Conservation (phyloP, 371 early-diverging fungal species). For the Dinochytrium kinnereticum region DNA sequence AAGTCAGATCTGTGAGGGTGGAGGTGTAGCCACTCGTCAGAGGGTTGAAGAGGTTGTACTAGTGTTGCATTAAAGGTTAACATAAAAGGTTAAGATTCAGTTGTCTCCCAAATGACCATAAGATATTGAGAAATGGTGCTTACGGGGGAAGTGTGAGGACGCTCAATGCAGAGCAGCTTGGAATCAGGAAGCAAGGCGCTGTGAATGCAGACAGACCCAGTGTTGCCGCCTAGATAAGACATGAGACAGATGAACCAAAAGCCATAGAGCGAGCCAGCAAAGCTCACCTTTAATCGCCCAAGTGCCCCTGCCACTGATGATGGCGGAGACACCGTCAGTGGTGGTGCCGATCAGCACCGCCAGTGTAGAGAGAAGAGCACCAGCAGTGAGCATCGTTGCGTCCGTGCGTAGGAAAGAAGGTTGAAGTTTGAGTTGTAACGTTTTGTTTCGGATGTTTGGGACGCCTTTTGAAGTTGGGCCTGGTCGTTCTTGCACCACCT, state of each 20-base stretch:
- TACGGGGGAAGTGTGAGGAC: constrained; percentile 44
- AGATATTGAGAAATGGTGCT: not conserved
- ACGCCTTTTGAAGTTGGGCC: too few species aligned
- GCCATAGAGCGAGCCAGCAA: not conserved
- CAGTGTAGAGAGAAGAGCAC: too few species aligned
- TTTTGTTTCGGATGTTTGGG: too few species aligned
- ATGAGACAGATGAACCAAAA: not conserved
- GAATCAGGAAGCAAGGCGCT: constrained; percentile 40
- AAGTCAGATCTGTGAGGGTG: constrained; percentile 26
- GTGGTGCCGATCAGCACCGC: too few species aligned
- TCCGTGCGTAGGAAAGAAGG: too few species aligned
- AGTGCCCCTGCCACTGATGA: not conserved
- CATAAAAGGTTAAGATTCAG: too few species aligned
- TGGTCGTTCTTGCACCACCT: too few species aligned
- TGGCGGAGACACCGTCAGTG: too few species aligned
- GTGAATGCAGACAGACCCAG: constrained; percentile 49
- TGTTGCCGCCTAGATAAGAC: not conserved
- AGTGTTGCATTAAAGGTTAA: too few species aligned
- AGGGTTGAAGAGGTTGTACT: constrained; percentile 41
- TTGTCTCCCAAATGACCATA: not conserved
- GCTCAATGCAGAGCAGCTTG: constrained; percentile 43
- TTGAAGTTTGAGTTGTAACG: too few species aligned
- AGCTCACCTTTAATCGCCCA: not conserved
- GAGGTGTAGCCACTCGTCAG: constrained; percentile 33
- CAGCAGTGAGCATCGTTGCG: too few species aligned